Evolutionary conservation across 768 basidiomycete genomes (phyloP).

Genomic region (Serendipita sp.): DNA sequence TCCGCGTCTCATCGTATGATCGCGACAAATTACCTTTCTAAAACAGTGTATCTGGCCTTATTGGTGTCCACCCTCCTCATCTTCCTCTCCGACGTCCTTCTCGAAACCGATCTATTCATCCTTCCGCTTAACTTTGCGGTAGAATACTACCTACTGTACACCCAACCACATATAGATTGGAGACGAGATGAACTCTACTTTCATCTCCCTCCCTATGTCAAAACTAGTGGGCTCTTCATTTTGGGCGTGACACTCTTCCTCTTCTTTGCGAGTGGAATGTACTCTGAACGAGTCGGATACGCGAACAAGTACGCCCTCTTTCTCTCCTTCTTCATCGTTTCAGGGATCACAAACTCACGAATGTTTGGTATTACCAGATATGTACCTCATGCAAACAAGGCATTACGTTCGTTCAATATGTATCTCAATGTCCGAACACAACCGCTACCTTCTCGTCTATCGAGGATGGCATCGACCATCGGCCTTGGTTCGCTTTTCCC

Average conservation of each 20-base stretch:
- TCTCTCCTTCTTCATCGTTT: not conserved
- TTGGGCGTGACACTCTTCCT: constrained; percentile 78
- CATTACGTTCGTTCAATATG: constrained; percentile 89
- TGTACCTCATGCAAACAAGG: constrained; percentile 86
- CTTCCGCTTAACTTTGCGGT: constrained; percentile 39
- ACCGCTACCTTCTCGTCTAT: constrained; percentile 45
- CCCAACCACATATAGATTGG: not conserved
- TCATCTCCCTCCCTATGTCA: constrained; percentile 39
- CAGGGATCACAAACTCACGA: not conserved
- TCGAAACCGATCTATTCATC: constrained; percentile 50
- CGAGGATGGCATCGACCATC: constrained; percentile 6
- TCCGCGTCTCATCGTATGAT: not conserved
- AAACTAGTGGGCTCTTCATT: constrained; percentile 69
- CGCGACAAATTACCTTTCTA: not conserved
- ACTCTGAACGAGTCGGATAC: constrained; percentile 88
- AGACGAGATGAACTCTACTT: not conserved
- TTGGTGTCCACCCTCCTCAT: constrained; percentile 53
- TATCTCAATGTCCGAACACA: constrained; percentile 85
- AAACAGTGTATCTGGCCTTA: constrained; percentile 57
- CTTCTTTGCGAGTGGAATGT: constrained; percentile 95
- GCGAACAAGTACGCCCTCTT: constrained; percentile 65
- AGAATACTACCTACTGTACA: not conserved
- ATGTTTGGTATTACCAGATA: constrained; percentile 38
- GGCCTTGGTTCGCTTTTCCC: constrained; percentile 34
- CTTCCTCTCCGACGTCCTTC: constrained; percentile 57